phyloP scores from a whole-genome alignment of 139 green algal species.

The Volvox africanus region DNA sequence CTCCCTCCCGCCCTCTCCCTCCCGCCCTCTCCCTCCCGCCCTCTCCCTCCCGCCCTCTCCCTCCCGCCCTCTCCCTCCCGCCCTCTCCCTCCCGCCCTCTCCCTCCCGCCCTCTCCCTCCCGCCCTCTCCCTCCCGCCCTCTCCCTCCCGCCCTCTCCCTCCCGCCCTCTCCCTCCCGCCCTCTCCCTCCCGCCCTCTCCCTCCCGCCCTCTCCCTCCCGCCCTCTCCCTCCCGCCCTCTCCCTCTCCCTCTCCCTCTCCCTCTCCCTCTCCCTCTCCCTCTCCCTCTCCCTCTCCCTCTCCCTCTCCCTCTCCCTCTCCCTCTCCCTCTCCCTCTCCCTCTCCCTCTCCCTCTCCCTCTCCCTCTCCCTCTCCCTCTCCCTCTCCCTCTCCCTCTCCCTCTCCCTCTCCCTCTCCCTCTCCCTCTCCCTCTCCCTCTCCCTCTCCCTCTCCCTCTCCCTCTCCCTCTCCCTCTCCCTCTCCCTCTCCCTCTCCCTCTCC shows the following conservation, averaged over 20 bases:
- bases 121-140: not conserved
- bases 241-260: not conserved
- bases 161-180: not conserved
- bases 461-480: not conserved
- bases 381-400: not conserved
- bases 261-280: not conserved
- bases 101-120: too few relatives aligned
- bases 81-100: not conserved
- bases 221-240: not conserved
- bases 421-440: not conserved
- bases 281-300: not conserved
- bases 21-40: too few relatives aligned
- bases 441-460: not conserved
- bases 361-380: not conserved
- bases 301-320: not conserved
- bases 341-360: not conserved
- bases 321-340: not conserved
- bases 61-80: too few relatives aligned
- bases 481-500: not conserved
- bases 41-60: not conserved
- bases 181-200: too few relatives aligned
- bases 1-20: not conserved
- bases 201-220: not conserved
- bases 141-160: too few relatives aligned
- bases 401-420: not conserved